Base-by-base conservation (phyloP, 2,329 filamentous ascomycete genomes). In the Hirsutella rhossiliensis region DNA sequence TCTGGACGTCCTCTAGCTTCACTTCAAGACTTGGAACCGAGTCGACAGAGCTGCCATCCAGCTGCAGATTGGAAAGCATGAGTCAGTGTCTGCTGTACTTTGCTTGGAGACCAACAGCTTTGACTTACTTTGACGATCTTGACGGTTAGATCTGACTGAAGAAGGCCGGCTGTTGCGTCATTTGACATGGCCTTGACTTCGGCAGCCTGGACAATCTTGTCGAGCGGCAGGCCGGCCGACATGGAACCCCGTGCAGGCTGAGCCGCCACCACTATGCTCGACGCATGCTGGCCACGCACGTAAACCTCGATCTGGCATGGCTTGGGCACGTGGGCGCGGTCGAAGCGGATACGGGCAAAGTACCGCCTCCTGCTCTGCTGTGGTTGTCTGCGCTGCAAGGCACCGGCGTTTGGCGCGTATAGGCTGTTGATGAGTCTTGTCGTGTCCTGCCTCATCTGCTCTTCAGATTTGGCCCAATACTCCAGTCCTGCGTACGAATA, bases 401-500 rank as follows among this genome's bases (percentile, higher is more conserved):
- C 31, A 12, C 31, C 13, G 5, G 13, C 4, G 31, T 13, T 34
- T 4, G 37, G 18, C 2, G 20, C 27, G 29, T 64, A 65, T 2
- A 62, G 47, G 19, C 45, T 48, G 51, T 66, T 67, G 48, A 66
- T 54, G n/a, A 60, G 53, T 11, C 46, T 45, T 15, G 47, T 56
- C 36, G 61, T 57, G 31, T 61, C 55, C 36, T 53, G 50, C 17
- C 47, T 47, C 49, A 63, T 59, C 50, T 65, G 54, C 2, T 43
- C 45, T 2, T 42, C 19, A 17, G 56, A 57, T 50, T 61, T 62
- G 39, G 40, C 40, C 60, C 59, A 62, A 49, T 59, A 58, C 45
- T 62, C 56, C 9, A 66, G 54, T n/a, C 61, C 63, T 32, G 55
- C 46, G 46, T 68, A 67, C n/a, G 61, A 58, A 50, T 67, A 67